A percentile compares a stretch with the other conserved stretches of the same genome.
Evolutionary conservation across 2,329 filamentous ascomycete genomes (phyloP).

Genomic region (Didymella pinodella): DNA sequence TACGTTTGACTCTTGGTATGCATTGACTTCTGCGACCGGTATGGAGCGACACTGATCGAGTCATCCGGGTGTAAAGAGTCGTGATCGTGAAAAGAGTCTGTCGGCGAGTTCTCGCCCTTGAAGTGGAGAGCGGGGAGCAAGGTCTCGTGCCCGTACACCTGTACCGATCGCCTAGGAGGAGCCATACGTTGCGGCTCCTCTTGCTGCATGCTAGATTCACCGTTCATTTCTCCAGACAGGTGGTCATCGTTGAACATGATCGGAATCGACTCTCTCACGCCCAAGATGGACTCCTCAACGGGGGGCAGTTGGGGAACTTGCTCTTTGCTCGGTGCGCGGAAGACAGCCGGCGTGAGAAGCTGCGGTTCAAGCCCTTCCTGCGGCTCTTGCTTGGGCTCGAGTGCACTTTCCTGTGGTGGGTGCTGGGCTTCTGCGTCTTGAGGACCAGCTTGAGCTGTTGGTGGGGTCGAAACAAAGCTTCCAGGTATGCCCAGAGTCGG

Average conservation of each 20-base stretch:
- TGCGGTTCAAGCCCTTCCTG: slow-evolving; percentile 29
- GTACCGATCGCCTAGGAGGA: slow-evolving; percentile 27
- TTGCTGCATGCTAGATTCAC: slow-evolving; percentile 4
- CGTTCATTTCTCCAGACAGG: slow-evolving; percentile 13
- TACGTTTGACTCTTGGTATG: slow-evolving; percentile 55
- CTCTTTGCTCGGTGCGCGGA: slow-evolving; percentile 30
- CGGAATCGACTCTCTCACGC: slow-evolving; percentile 63
- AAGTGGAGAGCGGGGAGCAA: slow-evolving; percentile 32
- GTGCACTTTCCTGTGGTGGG: not conserved
- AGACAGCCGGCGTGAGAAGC: slow-evolving; percentile 41
- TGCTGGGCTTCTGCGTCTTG: slow-evolving; percentile 9
- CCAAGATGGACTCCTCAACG: slow-evolving; percentile 54
- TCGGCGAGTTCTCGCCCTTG: slow-evolving; percentile 45
- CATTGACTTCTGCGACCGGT: slow-evolving; percentile 39
- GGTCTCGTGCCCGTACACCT: slow-evolving; percentile 23
- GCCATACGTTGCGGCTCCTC: slow-evolving; percentile 25
- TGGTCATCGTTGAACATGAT: slow-evolving; percentile 60
- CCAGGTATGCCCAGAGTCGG: slow-evolving; percentile 73
- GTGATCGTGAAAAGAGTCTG: slow-evolving; percentile 43
- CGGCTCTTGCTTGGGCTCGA: not conserved
- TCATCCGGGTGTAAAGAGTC: slow-evolving; percentile 49
- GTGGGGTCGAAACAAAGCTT: slow-evolving; percentile 59
- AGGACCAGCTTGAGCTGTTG: slow-evolving; percentile 20
- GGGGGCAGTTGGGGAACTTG: slow-evolving; percentile 25
- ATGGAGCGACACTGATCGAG: slow-evolving; percentile 49